Percentiles rank a stretch among this genome's conserved stretches.
Evolutionary conservation across 139 green algal genomes (phyloP).

Genomic region (Micromonas pusilla): DNA sequence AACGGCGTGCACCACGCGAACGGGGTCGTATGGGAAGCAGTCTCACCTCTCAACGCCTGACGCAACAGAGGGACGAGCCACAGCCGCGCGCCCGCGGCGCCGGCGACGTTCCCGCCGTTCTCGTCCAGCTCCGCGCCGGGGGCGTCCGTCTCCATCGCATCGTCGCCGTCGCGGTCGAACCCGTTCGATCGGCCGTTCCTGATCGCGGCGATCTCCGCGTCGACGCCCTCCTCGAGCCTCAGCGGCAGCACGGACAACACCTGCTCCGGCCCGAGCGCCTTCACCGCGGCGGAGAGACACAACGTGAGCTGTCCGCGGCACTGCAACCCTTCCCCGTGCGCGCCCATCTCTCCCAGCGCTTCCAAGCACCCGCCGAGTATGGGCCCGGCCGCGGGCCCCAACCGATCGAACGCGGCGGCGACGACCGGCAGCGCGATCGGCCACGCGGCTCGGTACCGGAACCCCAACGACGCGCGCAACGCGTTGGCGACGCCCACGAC

Average conservation of each 20-base stretch:
- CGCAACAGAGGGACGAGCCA: conserved; percentile 87
- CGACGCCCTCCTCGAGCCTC: conserved; percentile 29
- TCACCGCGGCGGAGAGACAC: conserved; percentile 59
- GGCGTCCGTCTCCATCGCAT: neutral
- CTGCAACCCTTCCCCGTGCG: conserved; percentile 9
- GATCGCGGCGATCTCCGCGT: conserved; percentile 1
- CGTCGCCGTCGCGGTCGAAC: neutral
- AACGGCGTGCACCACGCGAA: no score
- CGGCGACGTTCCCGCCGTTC: neutral
- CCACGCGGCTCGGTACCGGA: conserved; percentile 61
- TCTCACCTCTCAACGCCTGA: conserved; percentile 46
- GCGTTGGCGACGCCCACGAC: conserved; percentile 53
- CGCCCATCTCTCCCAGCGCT: conserved; percentile 17
- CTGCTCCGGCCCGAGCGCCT: conserved; percentile 49
- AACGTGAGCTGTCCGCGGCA: conserved; percentile 40
- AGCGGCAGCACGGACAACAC: conserved; percentile 38
- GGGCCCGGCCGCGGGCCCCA: conserved; percentile 16
- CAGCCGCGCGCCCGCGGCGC: conserved; percentile 49
- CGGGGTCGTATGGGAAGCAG: no score
- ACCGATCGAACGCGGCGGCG: conserved; percentile 19
- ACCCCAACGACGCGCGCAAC: conserved; percentile 53
- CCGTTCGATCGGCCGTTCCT: no score
- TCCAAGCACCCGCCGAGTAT: neutral
- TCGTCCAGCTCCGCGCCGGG: neutral
- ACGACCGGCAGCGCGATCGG: conserved; percentile 52